Base-by-base conservation (phyloP, 2,329 filamentous ascomycete genomes). In the Dissoconium aciculare region DNA sequence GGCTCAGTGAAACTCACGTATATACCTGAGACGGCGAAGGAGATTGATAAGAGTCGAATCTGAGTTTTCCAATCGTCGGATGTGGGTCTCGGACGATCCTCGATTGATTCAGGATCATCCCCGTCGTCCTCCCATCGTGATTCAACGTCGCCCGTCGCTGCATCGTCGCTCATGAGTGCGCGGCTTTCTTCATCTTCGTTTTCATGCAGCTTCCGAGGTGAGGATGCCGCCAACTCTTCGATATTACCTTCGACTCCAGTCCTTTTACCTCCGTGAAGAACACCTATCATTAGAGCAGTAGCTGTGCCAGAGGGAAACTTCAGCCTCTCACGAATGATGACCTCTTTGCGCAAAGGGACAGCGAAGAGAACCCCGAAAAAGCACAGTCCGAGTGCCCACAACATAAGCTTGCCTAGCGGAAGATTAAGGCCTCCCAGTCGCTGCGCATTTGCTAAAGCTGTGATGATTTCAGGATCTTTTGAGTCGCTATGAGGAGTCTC, bases 331-430 rank as follows among this genome's bases (percentile, higher is more conserved):
- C 79, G 63, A 33, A 98, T 82, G 37, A 98, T 91, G 32, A 95
- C 85, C 58, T 98, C 83, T 33, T 74, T 78, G 27, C 89, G 69
- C 32, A 95, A 52, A 1, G 89, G 89, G 10, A 98, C 87, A 1
- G 85, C 89, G 59, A 98, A 95, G 1, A 95, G 77, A 1, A 95
- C 89, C 0, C 89, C 89, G 51, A 98, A 98, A 49, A 95, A 87
- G 52, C 85, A 94, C 11, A 98, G 70, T 0, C 89, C 89, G 32
- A 98, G 55, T 15, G 83, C 80, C 89, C 89, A 98, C 5, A 94
- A 54, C 5, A 93, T 74, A 40, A 94, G 59, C 53, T 84, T 83
- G 62, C 74, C 71, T 21, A 81, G 66, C 19, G 73, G 42, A 21
- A 56, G 31, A 8, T 44, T 36, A 26, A 56, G 35, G 3, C 52